Evolutionary conservation across 306 rosid genomes (phyloP).

Genomic region (Corylus avellana): DNA sequence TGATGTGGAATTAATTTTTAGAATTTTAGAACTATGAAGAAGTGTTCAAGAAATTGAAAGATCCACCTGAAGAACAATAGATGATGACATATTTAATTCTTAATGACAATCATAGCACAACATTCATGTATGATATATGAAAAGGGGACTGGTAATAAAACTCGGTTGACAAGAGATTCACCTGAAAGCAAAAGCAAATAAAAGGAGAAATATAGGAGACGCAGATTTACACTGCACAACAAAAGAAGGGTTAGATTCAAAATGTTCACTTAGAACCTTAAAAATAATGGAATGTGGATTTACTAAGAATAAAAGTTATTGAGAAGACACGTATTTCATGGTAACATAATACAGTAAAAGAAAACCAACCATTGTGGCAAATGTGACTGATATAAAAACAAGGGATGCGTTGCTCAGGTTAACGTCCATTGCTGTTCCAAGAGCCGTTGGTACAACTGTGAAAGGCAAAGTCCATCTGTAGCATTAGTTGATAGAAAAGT

Average conservation of each 20-base stretch:
- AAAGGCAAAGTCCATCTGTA: conserved; percentile 99
- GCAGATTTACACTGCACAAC: conserved; percentile 93
- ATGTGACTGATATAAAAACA: conserved; percentile 93
- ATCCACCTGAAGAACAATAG: not conserved
- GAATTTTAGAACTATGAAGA: not conserved
- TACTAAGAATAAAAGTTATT: conserved; percentile 20
- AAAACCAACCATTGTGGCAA: conserved; percentile 95
- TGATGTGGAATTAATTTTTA: not conserved
- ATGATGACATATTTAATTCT: not conserved
- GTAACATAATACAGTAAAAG: conserved; percentile 24
- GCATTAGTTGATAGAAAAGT: conserved; percentile 98
- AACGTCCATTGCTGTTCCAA: conserved; percentile 93
- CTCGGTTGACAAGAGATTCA: conserved; percentile 38
- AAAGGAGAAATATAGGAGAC: conserved; percentile 96
- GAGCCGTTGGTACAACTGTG: conserved; percentile 99
- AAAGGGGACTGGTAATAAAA: conserved; percentile 4
- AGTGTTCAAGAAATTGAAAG: not conserved
- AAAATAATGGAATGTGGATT: not conserved
- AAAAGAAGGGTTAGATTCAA: conserved; percentile 25
- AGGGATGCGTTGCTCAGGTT: conserved; percentile 97
- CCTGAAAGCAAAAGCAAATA: conserved; percentile 98
- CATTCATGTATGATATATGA: conserved; percentile 13
- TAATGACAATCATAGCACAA: not conserved
- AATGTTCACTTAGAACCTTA: conserved; percentile 21
- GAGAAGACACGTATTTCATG: conserved; percentile 10